Base-by-base conservation (phyloP, 306 rosid genomes). In the Senna siamea region DNA sequence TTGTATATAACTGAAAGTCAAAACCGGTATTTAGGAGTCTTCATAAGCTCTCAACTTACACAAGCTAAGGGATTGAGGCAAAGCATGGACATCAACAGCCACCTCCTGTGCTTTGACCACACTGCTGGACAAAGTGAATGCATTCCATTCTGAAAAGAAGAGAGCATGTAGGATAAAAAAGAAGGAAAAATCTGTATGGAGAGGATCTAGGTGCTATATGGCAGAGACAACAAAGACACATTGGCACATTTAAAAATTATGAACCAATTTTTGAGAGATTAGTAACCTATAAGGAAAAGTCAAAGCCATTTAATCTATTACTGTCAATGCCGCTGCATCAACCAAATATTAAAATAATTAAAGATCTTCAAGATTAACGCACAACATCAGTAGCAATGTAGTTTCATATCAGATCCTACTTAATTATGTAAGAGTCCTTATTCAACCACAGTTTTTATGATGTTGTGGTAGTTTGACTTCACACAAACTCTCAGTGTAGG, bases 71-170 rank as follows among this genome's bases (percentile, higher is more conserved):
- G 90, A 48, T 86, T 85, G 82, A 88, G 82, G 69, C 90, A 82
- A 37, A 88, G 87, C 90, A 85, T 86, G 37, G 88, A 86, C 93
- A 85, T 88, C 53, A 88, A 80, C 48, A 88, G 87, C 90, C 93
- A 88, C 69, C 93, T 83, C 75, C 90, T 83, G 71, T 88, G 90
- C 73, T 85, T 88, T 38, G 93, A 88, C 93, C 93, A 88, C 57
- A 88, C 85, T 9, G 93, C 90, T 28, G 93, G 93, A 75, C 93
- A 88, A 58, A 88, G 88, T 57, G 93, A 88, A 74, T 88, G 93
- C 87, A 88, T 54, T 8, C 93, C 83, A 68, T 88, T 85, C 90
- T 85, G 85, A 79, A 69, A 81, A 61, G 19, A 61, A 61, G n/a
- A 7, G 28, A 37, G 6, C 11, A 10, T 35, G 68, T 35, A 35